Evolutionary conservation across 805 yeast species (phyloP).

Genomic region (Candida ascalaphidarum): DNA sequence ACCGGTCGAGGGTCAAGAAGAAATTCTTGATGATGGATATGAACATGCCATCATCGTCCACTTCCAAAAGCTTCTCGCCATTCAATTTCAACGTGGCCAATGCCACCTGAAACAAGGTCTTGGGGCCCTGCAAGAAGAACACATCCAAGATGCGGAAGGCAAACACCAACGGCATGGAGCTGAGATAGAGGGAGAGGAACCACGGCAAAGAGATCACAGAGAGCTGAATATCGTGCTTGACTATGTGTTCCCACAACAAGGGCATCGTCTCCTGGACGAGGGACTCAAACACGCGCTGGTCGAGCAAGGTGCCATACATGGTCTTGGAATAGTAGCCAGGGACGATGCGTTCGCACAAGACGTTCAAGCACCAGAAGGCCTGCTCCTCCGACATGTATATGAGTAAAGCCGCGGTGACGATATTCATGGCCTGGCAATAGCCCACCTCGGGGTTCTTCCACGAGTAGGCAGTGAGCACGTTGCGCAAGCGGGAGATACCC

Average conservation of each 20-base stretch:
- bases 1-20: slow-evolving; percentile 67
- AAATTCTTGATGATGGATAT: slow-evolving; percentile 78
- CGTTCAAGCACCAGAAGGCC: slow-evolving; percentile 87
- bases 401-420: slow-evolving; percentile 70
- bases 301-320: slow-evolving; percentile 94
- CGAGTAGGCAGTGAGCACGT: slow-evolving; percentile 88
- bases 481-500: slow-evolving; percentile 76
- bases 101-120: slow-evolving; percentile 85
- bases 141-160: slow-evolving; percentile 90
- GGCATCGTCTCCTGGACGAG: slow-evolving; percentile 89
- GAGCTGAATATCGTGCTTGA: slow-evolving; percentile 74
- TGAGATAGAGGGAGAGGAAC: slow-evolving; percentile 85
- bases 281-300: slow-evolving; percentile 88
- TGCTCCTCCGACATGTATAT: slow-evolving; percentile 93
- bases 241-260: slow-evolving; percentile 73
- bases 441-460: slow-evolving; percentile 98
- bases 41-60: slow-evolving; percentile 89
- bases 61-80: slow-evolving; percentile 71
- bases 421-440: slow-evolving; percentile 98
- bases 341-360: slow-evolving; percentile 72
- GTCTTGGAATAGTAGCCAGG: slow-evolving; percentile 97
- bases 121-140: slow-evolving; percentile 83
- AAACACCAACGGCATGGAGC: slow-evolving; percentile 89
- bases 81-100: slow-evolving; percentile 83
- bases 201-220: slow-evolving; percentile 93